Evolutionary conservation across 805 yeast species (phyloP).

Genomic region (Sugiyamaella boreocaroliniensis): DNA sequence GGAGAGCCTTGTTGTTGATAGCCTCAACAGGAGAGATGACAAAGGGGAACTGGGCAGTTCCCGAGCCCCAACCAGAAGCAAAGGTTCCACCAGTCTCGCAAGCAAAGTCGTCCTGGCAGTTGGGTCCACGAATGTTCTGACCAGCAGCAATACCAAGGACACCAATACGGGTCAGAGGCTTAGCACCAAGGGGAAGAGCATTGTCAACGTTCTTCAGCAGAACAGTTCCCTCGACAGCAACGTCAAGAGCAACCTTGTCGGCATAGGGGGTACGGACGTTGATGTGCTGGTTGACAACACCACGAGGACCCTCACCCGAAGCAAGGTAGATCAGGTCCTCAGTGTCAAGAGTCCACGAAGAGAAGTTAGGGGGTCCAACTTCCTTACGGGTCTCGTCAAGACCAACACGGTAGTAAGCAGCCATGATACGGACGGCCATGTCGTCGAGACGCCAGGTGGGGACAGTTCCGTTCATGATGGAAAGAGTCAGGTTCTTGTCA

Average conservation of each 20-base stretch:
- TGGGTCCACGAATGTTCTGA: conserved; percentile 44
- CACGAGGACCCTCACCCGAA: conserved; percentile 44
- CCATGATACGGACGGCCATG: conserved; percentile 55
- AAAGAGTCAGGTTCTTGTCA: conserved; percentile 52
- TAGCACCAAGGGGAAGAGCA: conserved; percentile 49
- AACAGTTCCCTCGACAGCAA: conserved; percentile 53
- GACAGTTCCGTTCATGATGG: conserved; percentile 50
- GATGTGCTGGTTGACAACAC: conserved; percentile 47
- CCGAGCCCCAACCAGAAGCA: conserved; percentile 61
- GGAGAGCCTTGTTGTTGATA: conserved; percentile 41
- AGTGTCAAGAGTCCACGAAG: conserved; percentile 53
- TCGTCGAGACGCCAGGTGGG: conserved; percentile 50
- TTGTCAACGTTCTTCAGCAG: conserved; percentile 48
- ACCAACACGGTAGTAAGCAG: conserved; percentile 47
- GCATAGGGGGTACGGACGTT: conserved; percentile 44
- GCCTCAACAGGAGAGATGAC: conserved; percentile 56
- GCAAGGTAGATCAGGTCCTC: conserved; percentile 33
- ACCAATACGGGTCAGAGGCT: conserved; percentile 32
- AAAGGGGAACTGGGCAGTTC: conserved; percentile 49
- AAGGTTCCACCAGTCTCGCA: conserved; percentile 47
- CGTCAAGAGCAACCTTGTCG: conserved; percentile 44
- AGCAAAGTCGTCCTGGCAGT: conserved; percentile 44
- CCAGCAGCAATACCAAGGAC: conserved; percentile 52
- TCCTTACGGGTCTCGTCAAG: conserved; percentile 22
- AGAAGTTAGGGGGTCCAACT: conserved; percentile 40